A percentile compares a stretch with the other conserved stretches of the same genome.
phyloP scores from a whole-genome alignment of 192 early-diverging fungal genomes.

The Pilaira anomala region DNA sequence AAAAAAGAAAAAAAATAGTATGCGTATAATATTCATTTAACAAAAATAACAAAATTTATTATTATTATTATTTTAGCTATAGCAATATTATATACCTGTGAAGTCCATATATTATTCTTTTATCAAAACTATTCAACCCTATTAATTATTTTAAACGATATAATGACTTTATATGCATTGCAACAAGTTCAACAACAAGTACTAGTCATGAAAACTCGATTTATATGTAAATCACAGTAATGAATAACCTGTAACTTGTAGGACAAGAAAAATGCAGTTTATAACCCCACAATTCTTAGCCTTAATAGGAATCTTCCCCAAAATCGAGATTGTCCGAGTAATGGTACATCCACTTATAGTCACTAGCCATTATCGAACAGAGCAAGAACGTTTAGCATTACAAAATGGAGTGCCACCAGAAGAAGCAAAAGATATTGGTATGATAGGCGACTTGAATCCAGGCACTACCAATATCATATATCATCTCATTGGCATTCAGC shows the following conservation, averaged over 20 bases:
- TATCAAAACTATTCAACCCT: conserved; percentile 24
- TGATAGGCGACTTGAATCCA: conserved; percentile 1
- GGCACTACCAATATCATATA: conserved; percentile 17
- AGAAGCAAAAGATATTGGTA: neutral
- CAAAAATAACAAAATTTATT: neutral
- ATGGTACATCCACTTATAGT: neutral
- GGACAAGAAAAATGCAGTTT: conserved; percentile 23
- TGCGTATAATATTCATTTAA: neutral
- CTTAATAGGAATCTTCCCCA: neutral
- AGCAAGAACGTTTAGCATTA: conserved; percentile 9
- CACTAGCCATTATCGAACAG: conserved; percentile 4
- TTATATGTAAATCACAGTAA: too few species aligned
- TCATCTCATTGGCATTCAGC: conserved; percentile 21
- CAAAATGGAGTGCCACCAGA: neutral
- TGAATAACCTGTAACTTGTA: neutral
- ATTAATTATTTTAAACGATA: conserved; percentile 11
- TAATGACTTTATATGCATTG: conserved; percentile 22
- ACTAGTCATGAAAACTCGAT: conserved; percentile 28
- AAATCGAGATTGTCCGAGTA: conserved; percentile 5
- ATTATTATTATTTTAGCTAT: neutral
- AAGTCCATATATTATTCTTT: too few species aligned
- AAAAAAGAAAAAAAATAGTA: too few species aligned
- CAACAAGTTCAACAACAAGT: conserved; percentile 1
- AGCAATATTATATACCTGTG: neutral
- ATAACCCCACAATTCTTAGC: conserved; percentile 15